phyloP scores from a whole-genome alignment of 129 eudicot species.

The Calendula officinalis region DNA sequence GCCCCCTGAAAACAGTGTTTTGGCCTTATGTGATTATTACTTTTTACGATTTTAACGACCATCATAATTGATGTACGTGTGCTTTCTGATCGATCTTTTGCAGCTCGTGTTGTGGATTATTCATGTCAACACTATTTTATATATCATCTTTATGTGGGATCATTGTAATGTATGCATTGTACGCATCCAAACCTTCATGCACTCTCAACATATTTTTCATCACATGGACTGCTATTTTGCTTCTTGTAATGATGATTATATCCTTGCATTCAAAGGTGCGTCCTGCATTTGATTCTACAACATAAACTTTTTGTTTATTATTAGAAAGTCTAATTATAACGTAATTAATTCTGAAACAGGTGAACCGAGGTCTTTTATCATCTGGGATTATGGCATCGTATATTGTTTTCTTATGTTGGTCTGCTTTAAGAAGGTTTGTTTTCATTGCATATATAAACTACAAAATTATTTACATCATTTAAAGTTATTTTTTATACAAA shows the following conservation, averaged over 20 bases:
- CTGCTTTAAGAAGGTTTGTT: slow-evolving; percentile 88
- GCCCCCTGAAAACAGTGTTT: too few relatives aligned
- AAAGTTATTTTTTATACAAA: not conserved
- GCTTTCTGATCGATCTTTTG: slow-evolving; percentile 12
- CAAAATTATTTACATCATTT: not conserved
- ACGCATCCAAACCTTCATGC: slow-evolving; percentile 74
- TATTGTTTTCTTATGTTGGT: slow-evolving; percentile 92
- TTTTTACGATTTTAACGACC: not conserved
- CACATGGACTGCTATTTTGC: slow-evolving; percentile 77
- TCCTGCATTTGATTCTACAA: not conserved
- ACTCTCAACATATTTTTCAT: slow-evolving; percentile 93
- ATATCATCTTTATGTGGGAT: slow-evolving; percentile 69
- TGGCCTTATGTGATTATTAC: too few relatives aligned
- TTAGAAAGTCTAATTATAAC: slow-evolving; percentile 1
- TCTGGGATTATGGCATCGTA: slow-evolving; percentile 98
- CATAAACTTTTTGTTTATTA: not conserved
- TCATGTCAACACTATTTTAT: slow-evolving; percentile 81
- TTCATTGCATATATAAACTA: not conserved
- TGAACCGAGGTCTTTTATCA: slow-evolving; percentile 87
- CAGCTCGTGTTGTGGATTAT: slow-evolving; percentile 80
- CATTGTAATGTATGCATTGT: slow-evolving; percentile 61
- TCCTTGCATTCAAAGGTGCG: slow-evolving; percentile 88
- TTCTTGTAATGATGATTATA: slow-evolving; percentile 79
- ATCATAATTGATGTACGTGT: not conserved
- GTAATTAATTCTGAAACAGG: slow-evolving; percentile 42